Evolutionary conservation across 2,329 filamentous ascomycete species (phyloP), one percentile per base, ranked within the genome.

Genomic region (Hymenoscyphus repandus): DNA sequence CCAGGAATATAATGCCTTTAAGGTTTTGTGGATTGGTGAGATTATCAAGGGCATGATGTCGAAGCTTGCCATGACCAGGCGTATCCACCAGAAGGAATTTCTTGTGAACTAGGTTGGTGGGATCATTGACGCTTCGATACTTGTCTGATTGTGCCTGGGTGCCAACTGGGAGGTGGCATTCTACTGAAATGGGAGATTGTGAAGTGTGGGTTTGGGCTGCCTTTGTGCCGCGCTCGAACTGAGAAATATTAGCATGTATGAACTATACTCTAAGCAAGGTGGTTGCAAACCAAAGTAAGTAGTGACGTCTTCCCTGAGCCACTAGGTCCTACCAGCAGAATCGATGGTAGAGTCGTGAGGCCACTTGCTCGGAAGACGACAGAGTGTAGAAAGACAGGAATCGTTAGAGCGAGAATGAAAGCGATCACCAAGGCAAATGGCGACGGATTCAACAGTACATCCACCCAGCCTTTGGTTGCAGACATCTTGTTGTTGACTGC

Each of bases 1-100:
- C 81, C 56, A 96, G 73, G 68, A 92, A 99, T 46, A 97, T 78
- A 47, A 97, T 74, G 15, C 86, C 91, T 37, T 79, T 79, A 43
- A 92, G 72, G 57, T 79, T 78, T 52, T 70, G 62, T 32, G 68
- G 64, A 45, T 63, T 57, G 54, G 68, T 64, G 22, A 85, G 70
- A 47, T 70, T 72, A 38, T 74, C 69, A 52, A 86, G 74, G 3
- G 87, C 83, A 58, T 82, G 75, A 61, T 82, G 79, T 54, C 93
- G 88, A 52, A 99, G 82, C 72, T 99, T 99, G 62, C 90, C 90
- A 72, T 99, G 93, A 36, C 93, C 93, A 0, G 93, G 93, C 1
- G 92, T 97, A 72, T 99, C 93, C 64, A 88, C 73, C 32, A 97
- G 73, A 37, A 87, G 73, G 67, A 93, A 88, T 66, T 83, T 86